Percentiles rank a stretch among this genome's conserved stretches.
Evolutionary conservation across 768 basidiomycete species (phyloP).

Genomic region (Asterophora lycoperdoides): DNA sequence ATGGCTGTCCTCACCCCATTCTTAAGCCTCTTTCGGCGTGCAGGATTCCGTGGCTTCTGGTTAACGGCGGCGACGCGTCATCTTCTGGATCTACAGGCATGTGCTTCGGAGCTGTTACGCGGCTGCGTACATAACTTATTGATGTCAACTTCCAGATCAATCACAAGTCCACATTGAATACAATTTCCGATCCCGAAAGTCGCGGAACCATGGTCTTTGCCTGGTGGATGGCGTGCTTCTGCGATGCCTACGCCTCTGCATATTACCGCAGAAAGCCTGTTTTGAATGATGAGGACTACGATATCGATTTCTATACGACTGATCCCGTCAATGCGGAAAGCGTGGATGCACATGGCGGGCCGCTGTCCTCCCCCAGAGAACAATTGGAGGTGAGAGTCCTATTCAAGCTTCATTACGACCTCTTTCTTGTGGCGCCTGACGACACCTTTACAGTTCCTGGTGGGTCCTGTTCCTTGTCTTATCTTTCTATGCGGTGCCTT

Average conservation of each 20-base stretch:
- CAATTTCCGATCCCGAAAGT: constrained; percentile 68
- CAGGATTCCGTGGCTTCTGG: constrained; percentile 87
- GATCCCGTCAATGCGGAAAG: constrained; percentile 54
- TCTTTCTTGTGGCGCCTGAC: constrained; percentile 12
- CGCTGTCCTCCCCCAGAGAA: constrained; percentile 64
- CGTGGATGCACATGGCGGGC: constrained; percentile 36
- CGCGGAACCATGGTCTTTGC: constrained; percentile 86
- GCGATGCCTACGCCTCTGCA: constrained; percentile 77
- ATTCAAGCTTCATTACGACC: background rate
- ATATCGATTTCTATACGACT: constrained; percentile 82
- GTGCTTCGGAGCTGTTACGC: constrained; percentile 19
- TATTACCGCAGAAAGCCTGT: constrained; percentile 85
- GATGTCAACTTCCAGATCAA: constrained; percentile 54
- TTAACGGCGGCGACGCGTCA: constrained; percentile 73
- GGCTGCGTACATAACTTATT: background rate
- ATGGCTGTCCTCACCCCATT: background rate
- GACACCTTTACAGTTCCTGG: constrained; percentile 53
- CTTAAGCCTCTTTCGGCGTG: constrained; percentile 7
- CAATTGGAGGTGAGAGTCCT: constrained; percentile 63
- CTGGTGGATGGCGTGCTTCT: constrained; percentile 90
- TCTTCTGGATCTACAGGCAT: constrained; percentile 69
- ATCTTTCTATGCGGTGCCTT: constrained; percentile 6
- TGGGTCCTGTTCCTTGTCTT: constrained; percentile 32
- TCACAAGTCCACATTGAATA: constrained; percentile 73
- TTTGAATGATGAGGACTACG: constrained; percentile 85